Evolutionary conservation across 768 basidiomycete genomes (phyloP).

Genomic region (Hysterangium stoloniferum): DNA sequence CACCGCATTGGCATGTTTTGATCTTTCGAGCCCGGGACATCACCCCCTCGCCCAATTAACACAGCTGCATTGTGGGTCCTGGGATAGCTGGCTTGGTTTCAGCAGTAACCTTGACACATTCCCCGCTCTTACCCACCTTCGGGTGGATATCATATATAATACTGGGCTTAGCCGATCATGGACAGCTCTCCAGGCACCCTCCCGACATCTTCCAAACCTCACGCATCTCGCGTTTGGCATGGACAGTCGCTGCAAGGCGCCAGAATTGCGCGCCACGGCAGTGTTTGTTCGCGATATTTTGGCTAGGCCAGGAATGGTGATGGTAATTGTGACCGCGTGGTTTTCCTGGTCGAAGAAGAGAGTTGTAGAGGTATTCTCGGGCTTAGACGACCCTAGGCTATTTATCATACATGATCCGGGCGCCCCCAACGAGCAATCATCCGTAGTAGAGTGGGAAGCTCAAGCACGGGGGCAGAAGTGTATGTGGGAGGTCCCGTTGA

Average conservation of each 20-base stretch:
- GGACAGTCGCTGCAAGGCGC: background rate
- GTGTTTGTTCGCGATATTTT: background rate
- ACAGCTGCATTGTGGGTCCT: slow-evolving; percentile 7
- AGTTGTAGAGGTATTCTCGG: background rate
- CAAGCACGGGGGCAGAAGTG: background rate
- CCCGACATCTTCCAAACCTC: background rate
- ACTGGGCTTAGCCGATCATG: background rate
- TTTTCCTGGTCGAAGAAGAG: background rate
- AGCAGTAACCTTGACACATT: background rate
- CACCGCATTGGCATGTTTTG: background rate
- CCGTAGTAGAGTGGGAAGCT: background rate
- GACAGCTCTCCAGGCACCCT: background rate
- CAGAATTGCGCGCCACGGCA: background rate
- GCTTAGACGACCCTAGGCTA: background rate
- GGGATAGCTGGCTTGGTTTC: background rate
- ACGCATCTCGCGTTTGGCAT: slow-evolving; percentile 6
- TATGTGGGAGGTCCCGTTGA: too few species aligned
- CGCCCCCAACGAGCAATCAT: background rate
- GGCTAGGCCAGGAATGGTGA: background rate
- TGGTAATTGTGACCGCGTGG: background rate
- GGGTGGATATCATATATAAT: background rate
- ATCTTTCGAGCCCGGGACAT: background rate
- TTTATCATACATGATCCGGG: background rate
- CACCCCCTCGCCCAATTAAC: slow-evolving; percentile 1
- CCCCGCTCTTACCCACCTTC: slow-evolving; percentile 2